These are phyloP conservation scores for Pseudogymnoascus sp. DNA, from an alignment of 2,329 filamentous ascomycete species.

Conservation along the genomic window DNA sequence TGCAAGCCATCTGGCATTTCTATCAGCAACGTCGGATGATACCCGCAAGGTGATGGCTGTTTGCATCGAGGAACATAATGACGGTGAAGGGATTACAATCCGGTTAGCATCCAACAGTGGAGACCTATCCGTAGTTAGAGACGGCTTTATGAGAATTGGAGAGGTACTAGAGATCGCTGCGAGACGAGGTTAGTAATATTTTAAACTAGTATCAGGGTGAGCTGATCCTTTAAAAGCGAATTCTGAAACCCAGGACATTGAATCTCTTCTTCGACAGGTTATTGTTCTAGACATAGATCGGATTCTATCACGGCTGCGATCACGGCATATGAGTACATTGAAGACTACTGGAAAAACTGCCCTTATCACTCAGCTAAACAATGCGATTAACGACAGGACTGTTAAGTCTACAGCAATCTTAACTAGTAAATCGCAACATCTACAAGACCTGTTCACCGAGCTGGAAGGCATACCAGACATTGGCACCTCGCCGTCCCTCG, in stretches of 20 bases:
- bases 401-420: conserved; percentile 7
- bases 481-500: background rate
- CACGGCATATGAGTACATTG: conserved; percentile 12
- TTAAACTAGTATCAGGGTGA: background rate
- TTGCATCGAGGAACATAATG: conserved; percentile 20
- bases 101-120: conserved; percentile 21
- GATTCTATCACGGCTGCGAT: conserved; percentile 22
- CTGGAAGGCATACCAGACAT: conserved; percentile 15
- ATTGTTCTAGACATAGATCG: conserved; percentile 19
- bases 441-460: conserved; percentile 13
- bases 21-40: conserved; percentile 19
- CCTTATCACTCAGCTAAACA: conserved; percentile 14
- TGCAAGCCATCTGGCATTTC: conserved; percentile 20
- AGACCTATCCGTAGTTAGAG: conserved; percentile 13
- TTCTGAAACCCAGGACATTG: conserved; percentile 16
- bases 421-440: background rate
- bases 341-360: conserved; percentile 11
- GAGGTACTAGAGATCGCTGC: conserved; percentile 19
- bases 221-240: conserved; percentile 12
- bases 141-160: conserved; percentile 16
- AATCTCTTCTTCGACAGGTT: conserved; percentile 18
- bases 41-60: conserved; percentile 19
- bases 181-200: conserved; percentile 14
- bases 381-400: conserved; percentile 13
- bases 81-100: conserved; percentile 16